These are phyloP conservation scores for Alloascoidea hylecoeti DNA, from an alignment of 805 yeast genomes.

Conservation along the genomic window DNA sequence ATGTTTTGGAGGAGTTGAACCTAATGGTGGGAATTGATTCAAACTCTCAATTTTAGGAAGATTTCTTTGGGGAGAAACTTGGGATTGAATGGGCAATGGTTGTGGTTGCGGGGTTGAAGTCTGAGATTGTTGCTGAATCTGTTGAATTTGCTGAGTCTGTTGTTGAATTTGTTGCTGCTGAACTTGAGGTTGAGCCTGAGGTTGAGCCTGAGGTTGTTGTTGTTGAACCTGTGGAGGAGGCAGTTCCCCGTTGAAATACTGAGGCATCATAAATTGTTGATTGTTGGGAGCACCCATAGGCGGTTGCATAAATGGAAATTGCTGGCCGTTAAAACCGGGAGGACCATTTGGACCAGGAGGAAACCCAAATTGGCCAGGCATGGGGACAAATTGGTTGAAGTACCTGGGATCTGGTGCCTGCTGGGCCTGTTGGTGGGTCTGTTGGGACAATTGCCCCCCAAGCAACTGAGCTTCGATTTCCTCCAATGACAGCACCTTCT, in stretches of 20 bases:
- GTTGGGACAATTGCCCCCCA: constrained; percentile 19
- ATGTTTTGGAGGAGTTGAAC: constrained; percentile 1
- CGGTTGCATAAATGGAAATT: constrained; percentile 2
- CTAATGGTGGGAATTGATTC: constrained; percentile 7
- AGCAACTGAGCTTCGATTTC: constrained; percentile 74
- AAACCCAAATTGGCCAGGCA: constrained; percentile 13
- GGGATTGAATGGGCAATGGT: constrained; percentile 15
- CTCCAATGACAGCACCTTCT: constrained; percentile 55
- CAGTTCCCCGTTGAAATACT: constrained; percentile 7
- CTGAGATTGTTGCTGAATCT: constrained; percentile 14
- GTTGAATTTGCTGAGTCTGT: constrained; percentile 15
- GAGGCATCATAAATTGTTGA: constrained; percentile 6
- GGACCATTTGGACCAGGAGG: background rate
- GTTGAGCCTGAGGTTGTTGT: constrained; percentile 13
- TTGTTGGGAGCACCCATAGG: constrained; percentile 5
- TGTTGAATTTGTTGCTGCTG: constrained; percentile 14
- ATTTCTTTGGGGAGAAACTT: constrained; percentile 6
- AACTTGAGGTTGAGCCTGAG: constrained; percentile 13
- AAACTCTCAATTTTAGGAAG: constrained; percentile 5
- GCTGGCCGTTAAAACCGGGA: constrained; percentile 1
- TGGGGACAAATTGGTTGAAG: constrained; percentile 22
- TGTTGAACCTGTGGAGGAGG: constrained; percentile 16
- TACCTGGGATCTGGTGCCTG: constrained; percentile 14
- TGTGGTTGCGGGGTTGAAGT: constrained; percentile 6
- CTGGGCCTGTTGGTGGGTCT: constrained; percentile 11